Evolutionary conservation across 208 protist species (phyloP), one percentile per base, ranked within the genome.

Genomic region (Kentomonas sorsogonicus): DNA sequence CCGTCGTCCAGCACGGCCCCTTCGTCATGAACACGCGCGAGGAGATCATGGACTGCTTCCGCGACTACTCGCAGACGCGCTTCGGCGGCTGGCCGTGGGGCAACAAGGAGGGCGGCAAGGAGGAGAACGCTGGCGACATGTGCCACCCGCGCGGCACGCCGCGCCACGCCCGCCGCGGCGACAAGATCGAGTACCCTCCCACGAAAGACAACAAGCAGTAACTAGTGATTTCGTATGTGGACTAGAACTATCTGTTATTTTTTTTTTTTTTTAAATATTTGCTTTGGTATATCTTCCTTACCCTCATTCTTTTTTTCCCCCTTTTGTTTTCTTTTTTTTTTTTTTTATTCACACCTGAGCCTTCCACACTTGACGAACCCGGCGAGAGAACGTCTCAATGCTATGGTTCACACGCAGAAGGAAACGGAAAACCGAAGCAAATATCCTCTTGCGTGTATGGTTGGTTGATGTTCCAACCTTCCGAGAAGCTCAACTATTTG

Each of bases 1-100:
- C 89, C 10, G 77, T 98, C 9, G 86, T 77, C 34, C 72, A 80
- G 66, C 74, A 96, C 57, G 96, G 96, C 15, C 96, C 96, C 16
- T 97, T 98, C 56, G 92, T 98, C 47, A 96, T 96, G 84, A 96
- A 90, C 75, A 97, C 89, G n/a, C 46, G 78, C 36, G 72, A 85
- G 34, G 92, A 97, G 65, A 91, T 97, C 60, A 2, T 59, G 34
- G 68, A 97, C 63, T 91, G 87, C 43, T 91, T 95, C 44, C 43
- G 33, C 0, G 90, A 97, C 70, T 97, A 83, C 55, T 47, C 61
- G 16, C 39, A 60, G 29, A 87, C 79, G 15, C 41, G 60, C 47
- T 87, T 77, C 39, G 79, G 79, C 27, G 79, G 79, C 30, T 87
- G 79, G 79, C 70, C 71, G 39, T 87, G 79, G 79, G n/a, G n/a